phyloP scores from a whole-genome alignment of 108 stramenopile genomes.

The Skeletonema marinoi region DNA sequence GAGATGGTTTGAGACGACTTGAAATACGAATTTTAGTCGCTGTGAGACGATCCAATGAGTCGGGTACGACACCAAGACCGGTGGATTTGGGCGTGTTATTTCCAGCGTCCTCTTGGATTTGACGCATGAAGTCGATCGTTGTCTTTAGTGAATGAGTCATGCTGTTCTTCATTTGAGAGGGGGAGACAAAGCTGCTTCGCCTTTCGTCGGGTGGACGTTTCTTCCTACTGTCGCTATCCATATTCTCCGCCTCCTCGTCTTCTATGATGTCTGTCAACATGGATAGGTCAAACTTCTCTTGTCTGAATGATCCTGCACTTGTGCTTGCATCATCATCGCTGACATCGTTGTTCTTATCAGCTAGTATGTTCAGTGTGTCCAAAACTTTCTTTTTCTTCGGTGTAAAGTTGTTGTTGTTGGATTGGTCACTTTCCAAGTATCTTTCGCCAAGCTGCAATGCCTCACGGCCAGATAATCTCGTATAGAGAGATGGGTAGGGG shows the following conservation, averaged over 20 bases:
- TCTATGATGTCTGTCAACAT: conserved; percentile 15
- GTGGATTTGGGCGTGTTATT: conserved; percentile 2
- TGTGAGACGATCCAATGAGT: conserved; percentile 19
- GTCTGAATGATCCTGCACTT: conserved; percentile 17
- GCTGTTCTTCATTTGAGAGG: background rate
- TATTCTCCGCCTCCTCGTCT: conserved; percentile 7
- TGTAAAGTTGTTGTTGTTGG: background rate
- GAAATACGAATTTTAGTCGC: conserved; percentile 29
- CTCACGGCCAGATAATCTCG: conserved; percentile 50
- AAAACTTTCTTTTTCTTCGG: background rate
- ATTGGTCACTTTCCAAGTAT: conserved; percentile 6
- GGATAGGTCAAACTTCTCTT: conserved; percentile 33
- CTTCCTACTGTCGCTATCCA: background rate
- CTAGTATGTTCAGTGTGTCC: background rate
- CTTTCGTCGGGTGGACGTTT: background rate
- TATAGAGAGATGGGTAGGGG: conserved; percentile 83
- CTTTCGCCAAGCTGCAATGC: conserved; percentile 55
- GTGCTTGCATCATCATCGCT: conserved; percentile 19
- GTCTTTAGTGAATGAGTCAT: conserved; percentile 25
- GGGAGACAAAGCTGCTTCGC: background rate
- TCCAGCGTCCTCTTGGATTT: conserved; percentile 14
- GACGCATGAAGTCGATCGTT: conserved; percentile 27
- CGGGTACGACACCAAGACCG: conserved; percentile 10
- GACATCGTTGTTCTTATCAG: background rate
- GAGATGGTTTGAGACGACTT: conserved; percentile 21